Conservation (phyloP, 176 grass and related monocot species). For the Carex myosuroides region DNA sequence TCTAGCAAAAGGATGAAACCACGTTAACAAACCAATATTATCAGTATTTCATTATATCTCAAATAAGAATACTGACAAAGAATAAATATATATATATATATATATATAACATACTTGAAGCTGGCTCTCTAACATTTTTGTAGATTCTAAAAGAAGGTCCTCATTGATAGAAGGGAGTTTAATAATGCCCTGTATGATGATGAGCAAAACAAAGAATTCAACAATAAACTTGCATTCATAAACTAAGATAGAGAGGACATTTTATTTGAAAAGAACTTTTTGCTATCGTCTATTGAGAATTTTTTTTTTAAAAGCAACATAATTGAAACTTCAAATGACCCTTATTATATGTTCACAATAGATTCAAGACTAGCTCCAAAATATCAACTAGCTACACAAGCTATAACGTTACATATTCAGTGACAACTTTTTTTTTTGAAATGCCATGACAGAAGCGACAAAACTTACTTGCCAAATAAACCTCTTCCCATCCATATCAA, state of each 20-base stretch:
- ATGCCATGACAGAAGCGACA: no score
- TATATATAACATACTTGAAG: slow-evolving; percentile 33
- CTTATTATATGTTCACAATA: neutral
- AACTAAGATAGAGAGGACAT: neutral
- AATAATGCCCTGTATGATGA: slow-evolving; percentile 23
- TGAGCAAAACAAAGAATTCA: neutral
- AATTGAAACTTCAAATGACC: neutral
- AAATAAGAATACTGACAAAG: neutral
- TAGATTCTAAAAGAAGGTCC: slow-evolving; percentile 31
- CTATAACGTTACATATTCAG: neutral
- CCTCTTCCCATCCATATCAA: slow-evolving; percentile 45
- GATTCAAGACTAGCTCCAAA: neutral
- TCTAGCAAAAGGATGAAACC: slow-evolving; percentile 7
- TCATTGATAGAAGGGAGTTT: slow-evolving; percentile 53
- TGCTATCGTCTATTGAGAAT: neutral
- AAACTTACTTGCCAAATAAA: slow-evolving; percentile 46
- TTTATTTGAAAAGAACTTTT: neutral
- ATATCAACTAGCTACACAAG: neutral
- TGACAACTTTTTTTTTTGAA: neutral
- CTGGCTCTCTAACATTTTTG: slow-evolving; percentile 26
- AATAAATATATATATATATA: neutral
- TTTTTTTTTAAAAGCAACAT: no score
- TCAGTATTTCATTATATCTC: neutral
- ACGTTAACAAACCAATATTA: neutral
- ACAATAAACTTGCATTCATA: neutral